Conservation (phyloP, 2,329 filamentous ascomycete species). For the Fusarium sp. region DNA sequence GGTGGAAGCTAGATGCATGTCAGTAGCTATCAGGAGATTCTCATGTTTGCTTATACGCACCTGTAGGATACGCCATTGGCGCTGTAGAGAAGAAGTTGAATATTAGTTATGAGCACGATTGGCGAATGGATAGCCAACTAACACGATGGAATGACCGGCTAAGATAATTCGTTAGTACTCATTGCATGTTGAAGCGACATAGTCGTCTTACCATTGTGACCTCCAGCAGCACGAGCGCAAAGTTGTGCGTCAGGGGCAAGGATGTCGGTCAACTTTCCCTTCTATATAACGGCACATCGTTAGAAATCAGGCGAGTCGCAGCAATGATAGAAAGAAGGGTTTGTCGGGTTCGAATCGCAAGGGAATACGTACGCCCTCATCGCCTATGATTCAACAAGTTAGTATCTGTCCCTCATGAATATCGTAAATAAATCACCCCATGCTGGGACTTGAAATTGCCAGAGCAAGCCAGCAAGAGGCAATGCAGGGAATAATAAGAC, state of each 20-base stretch:
- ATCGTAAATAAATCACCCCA: neutral
- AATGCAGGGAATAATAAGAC: too few relatives aligned
- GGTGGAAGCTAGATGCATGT: slow-evolving; percentile 19
- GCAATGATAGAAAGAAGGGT: neutral
- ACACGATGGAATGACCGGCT: slow-evolving; percentile 21
- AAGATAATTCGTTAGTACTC: neutral
- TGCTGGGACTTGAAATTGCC: neutral
- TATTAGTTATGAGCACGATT: neutral
- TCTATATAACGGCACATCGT: slow-evolving; percentile 3
- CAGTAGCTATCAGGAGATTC: neutral
- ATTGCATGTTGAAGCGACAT: neutral
- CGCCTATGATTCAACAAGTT: neutral
- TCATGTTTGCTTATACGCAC: neutral
- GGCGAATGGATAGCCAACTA: neutral
- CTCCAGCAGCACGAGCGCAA: slow-evolving; percentile 24
- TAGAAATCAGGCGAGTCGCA: neutral
- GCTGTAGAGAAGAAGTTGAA: neutral
- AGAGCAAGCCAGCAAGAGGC: neutral
- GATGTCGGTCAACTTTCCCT: slow-evolving; percentile 26
- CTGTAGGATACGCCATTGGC: slow-evolving; percentile 22
- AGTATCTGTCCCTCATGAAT: neutral
- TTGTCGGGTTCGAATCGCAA: neutral
- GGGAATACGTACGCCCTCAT: slow-evolving; percentile 15
- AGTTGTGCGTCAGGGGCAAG: slow-evolving; percentile 23
- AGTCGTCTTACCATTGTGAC: slow-evolving; percentile 11